phyloP scores from a whole-genome alignment of 805 yeast genomes.

The Starmerella vitae region DNA sequence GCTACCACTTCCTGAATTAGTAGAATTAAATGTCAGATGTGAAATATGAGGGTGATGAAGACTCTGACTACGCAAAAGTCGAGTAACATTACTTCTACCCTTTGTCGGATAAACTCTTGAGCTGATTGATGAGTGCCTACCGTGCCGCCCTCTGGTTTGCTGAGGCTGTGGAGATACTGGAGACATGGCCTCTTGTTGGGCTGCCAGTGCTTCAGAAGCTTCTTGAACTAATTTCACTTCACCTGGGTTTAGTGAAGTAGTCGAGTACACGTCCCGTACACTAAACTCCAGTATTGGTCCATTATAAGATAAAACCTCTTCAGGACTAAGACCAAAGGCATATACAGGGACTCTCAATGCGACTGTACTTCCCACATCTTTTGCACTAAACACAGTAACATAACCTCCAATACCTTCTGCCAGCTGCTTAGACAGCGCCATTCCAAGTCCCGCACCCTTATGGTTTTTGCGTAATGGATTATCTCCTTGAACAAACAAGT shows the following conservation, averaged over 20 bases:
- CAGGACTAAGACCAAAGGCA: neutral
- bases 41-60: constrained; percentile 2
- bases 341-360: constrained; percentile 20
- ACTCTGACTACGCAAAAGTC: constrained; percentile 1
- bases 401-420: constrained; percentile 86
- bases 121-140: constrained; percentile 4
- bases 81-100: constrained; percentile 7
- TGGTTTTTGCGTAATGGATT: constrained; percentile 81
- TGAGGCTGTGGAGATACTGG: neutral
- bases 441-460: constrained; percentile 93
- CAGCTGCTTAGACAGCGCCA: constrained; percentile 76
- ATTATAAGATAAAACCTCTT: constrained; percentile 1
- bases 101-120: constrained; percentile 9
- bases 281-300: constrained; percentile 18
- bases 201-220: neutral
- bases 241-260: constrained; percentile 11
- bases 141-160: neutral
- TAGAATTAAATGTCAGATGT: neutral
- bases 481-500: constrained; percentile 95
- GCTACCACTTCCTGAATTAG: neutral
- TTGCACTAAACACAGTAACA: constrained; percentile 30
- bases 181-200: too few relatives aligned
- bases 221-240: constrained; percentile 4
- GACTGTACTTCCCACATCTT: constrained; percentile 24
- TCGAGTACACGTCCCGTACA: constrained; percentile 13